Evolutionary conservation across 2,329 filamentous ascomycete species (phyloP), one percentile per base, ranked within the genome.

Genomic region (Fusarium sp.): DNA sequence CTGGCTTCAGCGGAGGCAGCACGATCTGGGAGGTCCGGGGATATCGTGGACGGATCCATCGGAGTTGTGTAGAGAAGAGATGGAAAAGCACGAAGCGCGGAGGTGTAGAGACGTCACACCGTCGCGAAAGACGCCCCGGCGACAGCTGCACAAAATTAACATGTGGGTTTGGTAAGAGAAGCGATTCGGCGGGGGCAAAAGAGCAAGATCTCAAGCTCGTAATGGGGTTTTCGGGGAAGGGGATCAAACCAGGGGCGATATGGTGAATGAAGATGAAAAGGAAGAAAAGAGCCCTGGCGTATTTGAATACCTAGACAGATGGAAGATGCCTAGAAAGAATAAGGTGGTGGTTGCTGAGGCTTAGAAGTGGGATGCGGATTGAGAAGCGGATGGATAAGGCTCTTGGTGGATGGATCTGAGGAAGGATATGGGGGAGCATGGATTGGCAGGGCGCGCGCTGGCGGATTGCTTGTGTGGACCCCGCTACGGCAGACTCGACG

Each of bases 1-100:
- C 86, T 87, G 80, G 89, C 87, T 84, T 92, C 90, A 82, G 88
- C 88, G 78, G 89, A 91, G 82, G 86, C 85, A 79, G 88, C 87
- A 82, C 88, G 87, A 84, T 89, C 87, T 85, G 83, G 85, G 81
- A 84, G 83, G 82, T 89, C 86, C 79, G 83, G 82, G 73, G 84
- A 83, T 78, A 78, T 84, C 79, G 85, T 84, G 80, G 84, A 82
- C 81, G 83, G 85, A 85, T 88, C 87, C 87, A 89, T 89, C 84
- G 85, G 87, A 83, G 80, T 84, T 82, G 80, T 80, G 80, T 78
- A 80, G 78, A 78, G 74, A 35, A 62, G 59, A 78, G 76, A 67
- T 70, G 75, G 77, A 75, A 78, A 77, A 78, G 81, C 78, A 80
- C 80, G 79, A 81, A 80, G 83, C 82, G 81, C 83, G 80, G 79